Percentiles rank a stretch among this genome's conserved stretches.
phyloP scores from a whole-genome alignment of 2,329 filamentous ascomycete genomes.

The Aureobasidium pullulans region DNA sequence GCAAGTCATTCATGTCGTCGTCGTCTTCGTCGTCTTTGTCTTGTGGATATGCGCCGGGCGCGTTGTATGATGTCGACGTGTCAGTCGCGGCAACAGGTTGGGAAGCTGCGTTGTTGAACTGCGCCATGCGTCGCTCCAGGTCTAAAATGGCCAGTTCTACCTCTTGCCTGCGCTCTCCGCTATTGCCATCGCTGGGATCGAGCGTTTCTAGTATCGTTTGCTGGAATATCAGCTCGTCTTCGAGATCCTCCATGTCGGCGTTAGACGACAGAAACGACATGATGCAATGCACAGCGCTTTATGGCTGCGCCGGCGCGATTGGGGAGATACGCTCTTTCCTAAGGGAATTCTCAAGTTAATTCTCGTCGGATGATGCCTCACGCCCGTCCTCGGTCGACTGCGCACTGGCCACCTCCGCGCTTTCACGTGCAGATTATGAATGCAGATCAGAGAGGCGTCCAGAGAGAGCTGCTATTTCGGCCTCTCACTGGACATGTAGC shows the following conservation, averaged over 20 bases:
- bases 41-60: conserved; percentile 8
- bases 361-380: conserved; percentile 2
- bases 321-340: not conserved
- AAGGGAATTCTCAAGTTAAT: not conserved
- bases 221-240: conserved; percentile 29
- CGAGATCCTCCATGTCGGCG: conserved; percentile 20
- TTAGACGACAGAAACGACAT: conserved; percentile 19
- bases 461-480: not conserved
- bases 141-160: conserved; percentile 20
- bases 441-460: not conserved
- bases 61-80: not conserved
- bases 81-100: not conserved
- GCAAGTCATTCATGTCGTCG: not conserved
- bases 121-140: conserved; percentile 18
- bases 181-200: conserved; percentile 24
- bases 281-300: not conserved
- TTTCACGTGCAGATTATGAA: not conserved
- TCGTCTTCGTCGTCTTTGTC: not conserved
- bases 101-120: not conserved
- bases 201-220: conserved; percentile 25
- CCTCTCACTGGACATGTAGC: not conserved
- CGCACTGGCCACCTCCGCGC: not conserved
- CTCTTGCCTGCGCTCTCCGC: conserved; percentile 19
- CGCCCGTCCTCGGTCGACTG: not conserved
- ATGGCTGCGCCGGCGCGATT: not conserved